A percentile compares a stretch with the other conserved stretches of the same genome.
Conservation (phyloP, 2,329 filamentous ascomycete species). For the Fusarium siculi region DNA sequence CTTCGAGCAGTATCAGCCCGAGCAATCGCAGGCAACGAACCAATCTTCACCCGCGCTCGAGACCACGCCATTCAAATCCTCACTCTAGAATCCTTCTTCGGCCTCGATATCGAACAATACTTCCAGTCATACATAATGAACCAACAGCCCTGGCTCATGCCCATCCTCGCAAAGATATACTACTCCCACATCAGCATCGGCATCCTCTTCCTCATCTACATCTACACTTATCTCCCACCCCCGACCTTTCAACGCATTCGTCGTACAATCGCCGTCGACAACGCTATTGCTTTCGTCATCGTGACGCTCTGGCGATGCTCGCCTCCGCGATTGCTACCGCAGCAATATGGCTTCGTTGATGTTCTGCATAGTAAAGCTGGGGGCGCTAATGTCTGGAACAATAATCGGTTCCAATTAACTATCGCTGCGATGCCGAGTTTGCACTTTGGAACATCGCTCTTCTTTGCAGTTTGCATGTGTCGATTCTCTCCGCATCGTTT, state of each 20-base stretch:
- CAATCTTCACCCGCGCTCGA: conserved; percentile 52
- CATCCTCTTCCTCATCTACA: conserved; percentile 59
- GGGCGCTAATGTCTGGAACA: conserved; percentile 51
- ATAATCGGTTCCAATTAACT: conserved; percentile 58
- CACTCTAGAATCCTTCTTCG: conserved; percentile 49
- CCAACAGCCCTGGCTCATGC: conserved; percentile 51
- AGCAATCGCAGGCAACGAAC: conserved; percentile 52
- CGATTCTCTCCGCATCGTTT: conserved; percentile 54
- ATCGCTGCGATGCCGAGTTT: conserved; percentile 62
- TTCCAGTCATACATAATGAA: conserved; percentile 54
- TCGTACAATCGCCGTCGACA: conserved; percentile 60
- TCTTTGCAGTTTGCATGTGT: conserved; percentile 49
- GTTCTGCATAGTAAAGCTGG: conserved; percentile 51
- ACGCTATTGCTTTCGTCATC: conserved; percentile 59
- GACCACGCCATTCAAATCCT: conserved; percentile 56
- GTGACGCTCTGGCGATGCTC: conserved; percentile 59
- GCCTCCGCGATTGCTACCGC: conserved; percentile 59
- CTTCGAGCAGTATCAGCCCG: conserved; percentile 56
- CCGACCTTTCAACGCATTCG: conserved; percentile 54
- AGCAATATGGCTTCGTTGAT: conserved; percentile 59
- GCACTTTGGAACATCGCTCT: conserved; percentile 57
- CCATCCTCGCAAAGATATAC: conserved; percentile 55
- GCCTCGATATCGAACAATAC: conserved; percentile 53
- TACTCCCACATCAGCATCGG: conserved; percentile 59
- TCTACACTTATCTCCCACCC: conserved; percentile 57